Conservation (phyloP, 1,284 basidiomycete genomes). For the Ganoderma meredithae region DNA sequence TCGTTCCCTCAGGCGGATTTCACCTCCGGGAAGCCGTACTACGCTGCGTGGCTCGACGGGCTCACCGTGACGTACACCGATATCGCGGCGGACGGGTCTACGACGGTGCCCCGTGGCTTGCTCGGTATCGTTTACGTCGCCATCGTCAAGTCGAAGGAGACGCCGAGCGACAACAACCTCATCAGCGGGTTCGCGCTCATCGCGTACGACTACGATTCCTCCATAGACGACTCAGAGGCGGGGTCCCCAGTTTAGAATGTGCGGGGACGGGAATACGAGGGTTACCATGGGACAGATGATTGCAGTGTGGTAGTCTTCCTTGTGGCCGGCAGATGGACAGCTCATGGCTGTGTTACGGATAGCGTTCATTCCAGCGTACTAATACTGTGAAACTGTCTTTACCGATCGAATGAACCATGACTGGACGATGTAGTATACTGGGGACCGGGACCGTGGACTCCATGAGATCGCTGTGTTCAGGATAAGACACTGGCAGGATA, state of each 20-base stretch:
- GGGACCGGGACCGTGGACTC: too few species aligned
- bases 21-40: conserved; percentile 27
- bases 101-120: conserved; percentile 41
- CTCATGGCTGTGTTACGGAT: too few species aligned
- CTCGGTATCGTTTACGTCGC: conserved; percentile 44
- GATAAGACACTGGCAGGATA: too few species aligned
- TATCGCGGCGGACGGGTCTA: conserved; percentile 41
- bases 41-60: conserved; percentile 50
- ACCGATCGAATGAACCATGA: too few species aligned
- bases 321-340: too few species aligned
- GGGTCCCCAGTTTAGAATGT: background rate
- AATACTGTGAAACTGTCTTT: too few species aligned
- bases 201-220: conserved; percentile 39
- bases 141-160: conserved; percentile 37
- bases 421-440: too few species aligned
- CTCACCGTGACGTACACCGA: conserved; percentile 44
- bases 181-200: conserved; percentile 43
- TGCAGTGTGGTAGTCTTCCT: background rate
- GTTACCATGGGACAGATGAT: background rate
- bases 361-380: too few species aligned
- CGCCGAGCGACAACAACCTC: conserved; percentile 37
- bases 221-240: conserved; percentile 3
- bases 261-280: background rate
- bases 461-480: background rate
- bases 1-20: conserved; percentile 31